phyloP scores from a whole-genome alignment of 163 green algal genomes.

The Scenedesmus sp. region DNA sequence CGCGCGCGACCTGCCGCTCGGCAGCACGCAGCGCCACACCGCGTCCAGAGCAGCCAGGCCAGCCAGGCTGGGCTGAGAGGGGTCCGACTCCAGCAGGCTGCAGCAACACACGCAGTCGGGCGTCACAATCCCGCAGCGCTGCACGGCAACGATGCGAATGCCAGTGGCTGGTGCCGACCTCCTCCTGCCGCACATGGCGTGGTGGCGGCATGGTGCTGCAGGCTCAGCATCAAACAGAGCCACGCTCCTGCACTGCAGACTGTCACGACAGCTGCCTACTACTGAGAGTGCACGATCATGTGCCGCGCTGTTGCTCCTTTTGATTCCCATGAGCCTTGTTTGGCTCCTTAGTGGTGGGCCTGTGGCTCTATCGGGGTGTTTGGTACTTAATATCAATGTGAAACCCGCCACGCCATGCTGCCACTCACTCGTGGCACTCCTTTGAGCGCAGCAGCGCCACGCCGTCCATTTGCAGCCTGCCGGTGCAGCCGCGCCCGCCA shows the following conservation, averaged over 20 bases:
- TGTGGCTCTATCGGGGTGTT: too few relatives aligned
- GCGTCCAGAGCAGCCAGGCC: conserved; percentile 66
- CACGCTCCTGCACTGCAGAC: not conserved
- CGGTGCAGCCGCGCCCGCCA: conserved; percentile 8
- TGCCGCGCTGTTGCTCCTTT: too few relatives aligned
- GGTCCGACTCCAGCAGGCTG: conserved; percentile 55
- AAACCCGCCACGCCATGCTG: too few relatives aligned
- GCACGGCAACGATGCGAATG: not conserved
- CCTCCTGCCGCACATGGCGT: too few relatives aligned
- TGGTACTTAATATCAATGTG: too few relatives aligned
- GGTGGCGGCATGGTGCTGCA: too few relatives aligned
- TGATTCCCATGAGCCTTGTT: too few relatives aligned
- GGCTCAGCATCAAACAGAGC: too few relatives aligned
- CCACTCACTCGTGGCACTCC: conserved; percentile 39
- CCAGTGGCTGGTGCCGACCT: not conserved
- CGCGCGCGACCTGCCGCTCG: conserved; percentile 66
- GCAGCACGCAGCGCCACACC: conserved; percentile 70
- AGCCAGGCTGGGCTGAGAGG: conserved; percentile 60
- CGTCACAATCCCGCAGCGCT: not conserved
- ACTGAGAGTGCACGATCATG: too few relatives aligned
- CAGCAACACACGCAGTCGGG: not conserved
- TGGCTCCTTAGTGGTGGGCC: too few relatives aligned
- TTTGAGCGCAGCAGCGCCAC: conserved; percentile 30
- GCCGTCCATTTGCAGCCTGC: conserved; percentile 13
- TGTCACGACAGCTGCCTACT: not conserved